Conservation (phyloP, 2,329 filamentous ascomycete genomes). For the Fusarium sarcochroum region DNA sequence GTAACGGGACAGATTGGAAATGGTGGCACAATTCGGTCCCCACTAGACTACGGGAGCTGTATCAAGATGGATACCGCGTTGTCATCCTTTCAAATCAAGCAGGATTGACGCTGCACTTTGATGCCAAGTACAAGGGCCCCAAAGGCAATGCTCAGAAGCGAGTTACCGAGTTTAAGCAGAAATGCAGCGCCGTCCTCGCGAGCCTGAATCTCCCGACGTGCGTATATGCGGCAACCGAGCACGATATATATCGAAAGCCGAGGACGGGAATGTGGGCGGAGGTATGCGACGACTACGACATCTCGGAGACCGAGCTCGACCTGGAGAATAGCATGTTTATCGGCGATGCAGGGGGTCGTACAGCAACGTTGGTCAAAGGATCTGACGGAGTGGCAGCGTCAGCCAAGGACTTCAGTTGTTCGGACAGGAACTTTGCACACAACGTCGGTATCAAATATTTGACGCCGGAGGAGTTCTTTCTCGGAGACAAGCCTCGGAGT, state of each 20-base stretch:
- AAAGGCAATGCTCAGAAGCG: conserved; percentile 74
- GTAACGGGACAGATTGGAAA: conserved; percentile 85
- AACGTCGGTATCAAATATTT: conserved; percentile 86
- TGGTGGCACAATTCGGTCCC: conserved; percentile 90
- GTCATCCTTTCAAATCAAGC: conserved; percentile 92
- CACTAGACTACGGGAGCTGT: conserved; percentile 73
- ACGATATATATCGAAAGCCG: conserved; percentile 89
- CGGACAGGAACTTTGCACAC: conserved; percentile 83
- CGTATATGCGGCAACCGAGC: conserved; percentile 88
- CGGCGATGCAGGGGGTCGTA: conserved; percentile 83
- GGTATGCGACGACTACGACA: conserved; percentile 70
- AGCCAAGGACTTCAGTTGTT: conserved; percentile 74
- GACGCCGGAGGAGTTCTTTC: conserved; percentile 94
- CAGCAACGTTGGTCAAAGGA: conserved; percentile 54
- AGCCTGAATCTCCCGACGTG: conserved; percentile 82
- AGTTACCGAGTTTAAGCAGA: conserved; percentile 85
- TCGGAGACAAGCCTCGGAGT: conserved; percentile 74
- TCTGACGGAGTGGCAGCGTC: conserved; percentile 42
- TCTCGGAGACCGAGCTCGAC: conserved; percentile 74
- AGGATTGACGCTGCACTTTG: conserved; percentile 80
- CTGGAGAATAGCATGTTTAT: conserved; percentile 83
- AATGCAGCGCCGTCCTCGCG: conserved; percentile 77
- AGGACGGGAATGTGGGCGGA: conserved; percentile 88
- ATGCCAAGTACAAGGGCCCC: conserved; percentile 74
- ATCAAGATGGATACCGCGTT: conserved; percentile 79